Base-by-base conservation (phyloP, 2,329 filamentous ascomycete species). In the Aspergillus novofumigatus region DNA sequence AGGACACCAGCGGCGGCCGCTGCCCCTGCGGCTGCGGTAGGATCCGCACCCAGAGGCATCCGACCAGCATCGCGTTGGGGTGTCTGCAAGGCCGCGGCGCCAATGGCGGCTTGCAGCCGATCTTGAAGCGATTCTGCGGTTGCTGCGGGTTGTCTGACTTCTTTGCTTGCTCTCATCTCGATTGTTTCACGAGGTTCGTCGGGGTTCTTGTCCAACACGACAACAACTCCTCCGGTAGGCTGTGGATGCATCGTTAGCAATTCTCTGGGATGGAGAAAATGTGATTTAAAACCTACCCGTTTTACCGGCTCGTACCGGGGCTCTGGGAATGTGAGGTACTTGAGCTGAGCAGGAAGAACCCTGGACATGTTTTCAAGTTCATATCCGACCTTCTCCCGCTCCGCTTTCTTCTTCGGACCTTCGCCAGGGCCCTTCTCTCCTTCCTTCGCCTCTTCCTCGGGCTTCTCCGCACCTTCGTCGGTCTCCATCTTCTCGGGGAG, bases 301-400 rank as follows among this genome's bases (percentile, higher is more conserved):
- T 90, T 91, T 62, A 97, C 92, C 38, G 94, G 93, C 81, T 90
- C 91, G 77, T 97, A 99, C 66, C 95, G 87, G 49, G 90, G 90
- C 62, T 90, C 85, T 51, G 91, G 86, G 81, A 99, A 96, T 75
- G 86, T 96, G 70, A 99, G 91, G 75, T 93, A 97, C 80, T 96
- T 96, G 69, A 97, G 84, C 78, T 99, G 94, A 49, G 86, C 85
- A 1, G 92, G 94, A 50, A 99, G 84, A 38, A 99, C 92, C 67
- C 94, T 86, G 54, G 90, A 95, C 91, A 99, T 95, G 80, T 99
- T 99, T 71, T 94, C 90, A 60, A 99, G 84, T 62, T 97, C 92
- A 72, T 94, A 97, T 65, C 94, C 94, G 58, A 96, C 84, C 84
- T 96, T 97, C 79, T 99, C 94, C 80, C 94, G 95, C 76, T 97